Percentiles rank a stretch among this genome's conserved stretches.
phyloP scores from a whole-genome alignment of 2,329 filamentous ascomycete genomes.

The Tolypocladium album region DNA sequence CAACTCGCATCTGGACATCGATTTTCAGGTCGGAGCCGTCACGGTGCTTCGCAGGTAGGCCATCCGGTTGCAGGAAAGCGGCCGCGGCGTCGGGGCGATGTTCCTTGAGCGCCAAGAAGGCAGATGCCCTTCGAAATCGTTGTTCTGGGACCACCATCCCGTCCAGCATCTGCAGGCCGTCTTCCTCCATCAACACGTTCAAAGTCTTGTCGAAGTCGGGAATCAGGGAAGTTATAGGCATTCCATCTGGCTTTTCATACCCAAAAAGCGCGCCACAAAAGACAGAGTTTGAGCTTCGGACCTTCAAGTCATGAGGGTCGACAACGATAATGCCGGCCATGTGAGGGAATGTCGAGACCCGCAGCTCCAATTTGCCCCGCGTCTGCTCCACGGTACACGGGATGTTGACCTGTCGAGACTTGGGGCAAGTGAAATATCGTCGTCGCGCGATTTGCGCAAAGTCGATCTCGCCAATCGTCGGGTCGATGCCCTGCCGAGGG shows the following conservation, averaged over 20 bases:
- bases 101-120: slow-evolving; percentile 73
- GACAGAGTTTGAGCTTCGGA: slow-evolving; percentile 89
- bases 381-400: slow-evolving; percentile 73
- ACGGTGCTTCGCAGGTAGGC: slow-evolving; percentile 74
- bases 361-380: slow-evolving; percentile 58
- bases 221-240: slow-evolving; percentile 69
- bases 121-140: slow-evolving; percentile 82
- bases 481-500: slow-evolving; percentile 63
- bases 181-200: slow-evolving; percentile 72
- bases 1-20: slow-evolving; percentile 92
- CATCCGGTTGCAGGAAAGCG: slow-evolving; percentile 74
- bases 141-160: slow-evolving; percentile 97
- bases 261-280: slow-evolving; percentile 92
- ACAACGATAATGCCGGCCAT: slow-evolving; percentile 95
- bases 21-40: slow-evolving; percentile 89
- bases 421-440: slow-evolving; percentile 77
- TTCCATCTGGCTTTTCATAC: slow-evolving; percentile 70
- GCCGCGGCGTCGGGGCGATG: slow-evolving; percentile 68
- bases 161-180: slow-evolving; percentile 72
- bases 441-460: slow-evolving; percentile 62
- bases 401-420: slow-evolving; percentile 66
- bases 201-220: slow-evolving; percentile 81
- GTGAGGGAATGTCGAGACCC: slow-evolving; percentile 89
- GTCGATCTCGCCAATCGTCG: slow-evolving; percentile 62
- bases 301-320: slow-evolving; percentile 63